phyloP scores from a whole-genome alignment of 75 land plant species.

The Pseudotsuga menziesii region DNA sequence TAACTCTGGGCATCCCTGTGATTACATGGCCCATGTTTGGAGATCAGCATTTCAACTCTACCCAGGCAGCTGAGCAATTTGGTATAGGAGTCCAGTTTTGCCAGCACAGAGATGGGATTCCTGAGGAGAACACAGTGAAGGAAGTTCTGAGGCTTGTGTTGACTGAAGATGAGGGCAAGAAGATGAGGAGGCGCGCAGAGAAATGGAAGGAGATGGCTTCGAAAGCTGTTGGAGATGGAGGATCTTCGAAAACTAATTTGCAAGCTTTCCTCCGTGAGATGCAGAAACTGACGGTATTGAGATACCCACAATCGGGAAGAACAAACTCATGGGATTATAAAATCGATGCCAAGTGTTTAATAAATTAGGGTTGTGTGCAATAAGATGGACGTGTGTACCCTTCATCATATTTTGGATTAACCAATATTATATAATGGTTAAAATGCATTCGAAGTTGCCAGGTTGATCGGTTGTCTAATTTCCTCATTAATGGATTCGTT shows the following conservation, averaged over 20 bases:
- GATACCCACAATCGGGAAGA: too few relatives aligned
- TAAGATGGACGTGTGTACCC: too few relatives aligned
- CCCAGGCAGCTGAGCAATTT: background rate
- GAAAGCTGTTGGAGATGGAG: constrained; percentile 42
- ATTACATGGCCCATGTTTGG: background rate
- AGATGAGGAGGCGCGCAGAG: constrained; percentile 36
- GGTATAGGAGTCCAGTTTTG: background rate
- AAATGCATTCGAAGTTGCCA: too few relatives aligned
- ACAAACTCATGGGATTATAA: too few relatives aligned
- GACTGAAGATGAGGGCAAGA: constrained; percentile 18
- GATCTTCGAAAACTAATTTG: constrained; percentile 48
- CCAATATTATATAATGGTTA: too few relatives aligned
- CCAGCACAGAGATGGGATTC: background rate
- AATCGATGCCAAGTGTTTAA: too few relatives aligned
- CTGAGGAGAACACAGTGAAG: background rate
- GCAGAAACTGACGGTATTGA: background rate
- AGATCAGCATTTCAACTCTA: background rate
- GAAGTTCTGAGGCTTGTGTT: background rate
- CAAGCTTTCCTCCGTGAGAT: constrained; percentile 22
- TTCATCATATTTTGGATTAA: too few relatives aligned
- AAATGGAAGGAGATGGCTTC: constrained; percentile 44
- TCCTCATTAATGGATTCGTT: too few relatives aligned
- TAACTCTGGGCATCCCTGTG: background rate
- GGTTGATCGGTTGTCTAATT: too few relatives aligned
- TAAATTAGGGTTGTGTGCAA: too few relatives aligned